Evolutionary conservation across 805 yeast genomes (phyloP), one percentile per base, ranked within the genome.

Genomic region (Lachancea cidri): DNA sequence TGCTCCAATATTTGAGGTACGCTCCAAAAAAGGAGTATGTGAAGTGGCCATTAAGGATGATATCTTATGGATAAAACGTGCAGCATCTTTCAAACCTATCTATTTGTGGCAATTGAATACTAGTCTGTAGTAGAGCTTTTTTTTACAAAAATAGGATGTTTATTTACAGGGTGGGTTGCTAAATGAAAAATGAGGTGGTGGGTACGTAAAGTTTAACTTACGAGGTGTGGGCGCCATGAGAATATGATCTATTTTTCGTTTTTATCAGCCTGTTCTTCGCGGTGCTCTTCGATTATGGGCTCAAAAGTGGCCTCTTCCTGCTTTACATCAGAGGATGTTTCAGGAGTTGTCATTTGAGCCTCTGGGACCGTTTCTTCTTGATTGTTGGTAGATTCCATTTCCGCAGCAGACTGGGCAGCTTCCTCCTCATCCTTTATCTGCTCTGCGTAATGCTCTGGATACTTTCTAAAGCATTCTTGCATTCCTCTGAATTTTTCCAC

Each of bases 381-480:
- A 24, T 44, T 27, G 33, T 40, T 40, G 17, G 33, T 38, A 18
- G 38, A 43, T 19, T 47, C 55, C 35, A 39, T 31, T 49, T 42
- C 48, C 5, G 38, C 45, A 36, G 48, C 49, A 25, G 54, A 62
- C 13, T 49, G 57, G 17, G 62, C 60, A 7, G 62, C 66, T 42
- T 74, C 80, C 39, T 79, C 86, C 43, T 84, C 95, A 39, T 83
- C 95, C 62, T 83, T 75, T 55, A 88, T 72, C 65, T 89, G 96
- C 60, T 89, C 98, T 49, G 88, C 84, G 66, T 93, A 93, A 39
- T 84, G 82, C 45, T 93, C 98, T 20, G 97, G 98, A 66, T 89
- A 76, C 60, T 76, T 71, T 70, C 91, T 81, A 79, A 93, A 93
- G 69, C 98, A 93, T 47, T 77, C 74, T 70, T 94, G 96, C 98